Percentiles rank a stretch among this genome's conserved stretches.
These are phyloP conservation scores for Mycena galopus DNA, from an alignment of 768 basidiomycete species.

Conservation along the genomic window DNA sequence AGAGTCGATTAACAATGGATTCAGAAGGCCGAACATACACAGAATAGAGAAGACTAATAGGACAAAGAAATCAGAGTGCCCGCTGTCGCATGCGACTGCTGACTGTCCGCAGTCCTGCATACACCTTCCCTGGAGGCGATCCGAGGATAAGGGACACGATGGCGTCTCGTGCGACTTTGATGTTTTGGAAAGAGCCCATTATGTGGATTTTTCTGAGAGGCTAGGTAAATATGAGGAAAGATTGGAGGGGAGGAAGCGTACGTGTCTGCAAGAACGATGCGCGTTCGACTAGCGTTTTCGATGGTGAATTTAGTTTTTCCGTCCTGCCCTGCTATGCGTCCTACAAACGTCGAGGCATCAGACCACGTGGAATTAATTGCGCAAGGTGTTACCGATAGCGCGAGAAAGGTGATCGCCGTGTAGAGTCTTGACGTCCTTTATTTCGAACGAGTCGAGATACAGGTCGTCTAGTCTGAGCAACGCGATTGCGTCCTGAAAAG, in stretches of 20 bases:
- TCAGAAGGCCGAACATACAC: no score
- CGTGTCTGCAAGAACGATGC: conserved; percentile 99
- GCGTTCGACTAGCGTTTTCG: conserved; percentile 95
- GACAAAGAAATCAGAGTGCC: conserved; percentile 70
- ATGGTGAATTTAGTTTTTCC: conserved; percentile 99
- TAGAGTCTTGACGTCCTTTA: conserved; percentile 98
- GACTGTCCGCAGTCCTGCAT: conserved; percentile 91
- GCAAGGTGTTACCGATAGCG: conserved; percentile 78
- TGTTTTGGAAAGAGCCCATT: conserved; percentile 98
- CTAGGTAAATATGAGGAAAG: conserved; percentile 19
- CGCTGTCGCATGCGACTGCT: conserved; percentile 95
- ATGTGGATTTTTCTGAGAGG: conserved; percentile 92
- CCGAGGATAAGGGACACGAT: conserved; percentile 96
- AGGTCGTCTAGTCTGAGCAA: conserved; percentile 95
- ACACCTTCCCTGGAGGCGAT: conserved; percentile 94
- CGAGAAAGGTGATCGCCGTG: conserved; percentile 99
- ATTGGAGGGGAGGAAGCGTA: conserved; percentile 55
- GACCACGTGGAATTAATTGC: neutral
- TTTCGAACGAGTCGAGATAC: conserved; percentile 98
- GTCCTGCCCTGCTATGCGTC: conserved; percentile 98
- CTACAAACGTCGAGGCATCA: conserved; percentile 51
- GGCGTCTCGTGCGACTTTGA: conserved; percentile 96
- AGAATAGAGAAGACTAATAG: neutral
- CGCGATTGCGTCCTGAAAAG: conserved; percentile 89
- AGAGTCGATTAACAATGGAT: conserved; percentile 13